Evolutionary conservation across 73 alveolate genomes (phyloP).

Genomic region (Uronychia binucleata): DNA sequence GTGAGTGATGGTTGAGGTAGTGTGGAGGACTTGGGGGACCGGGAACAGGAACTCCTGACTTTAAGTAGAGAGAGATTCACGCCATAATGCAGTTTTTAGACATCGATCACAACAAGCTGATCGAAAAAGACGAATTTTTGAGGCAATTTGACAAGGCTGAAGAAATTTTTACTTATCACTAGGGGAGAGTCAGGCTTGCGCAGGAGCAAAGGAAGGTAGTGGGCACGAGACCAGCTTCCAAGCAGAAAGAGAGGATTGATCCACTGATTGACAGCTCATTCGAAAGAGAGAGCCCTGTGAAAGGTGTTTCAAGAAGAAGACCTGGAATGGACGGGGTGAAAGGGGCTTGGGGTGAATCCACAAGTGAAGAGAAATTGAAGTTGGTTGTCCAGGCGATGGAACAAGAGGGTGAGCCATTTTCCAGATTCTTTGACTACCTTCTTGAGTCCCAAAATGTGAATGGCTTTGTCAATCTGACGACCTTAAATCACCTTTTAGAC

Average conservation of each 20-base stretch:
- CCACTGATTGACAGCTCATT: background rate
- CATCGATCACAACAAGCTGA: constrained; percentile 45
- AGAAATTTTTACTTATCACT: background rate
- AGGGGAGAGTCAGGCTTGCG: background rate
- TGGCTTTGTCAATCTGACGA: background rate
- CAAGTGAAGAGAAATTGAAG: background rate
- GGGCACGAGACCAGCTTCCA: background rate
- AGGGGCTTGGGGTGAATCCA: background rate
- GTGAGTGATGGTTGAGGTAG: too few relatives aligned
- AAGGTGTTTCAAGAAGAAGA: constrained; percentile 18
- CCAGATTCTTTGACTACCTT: background rate
- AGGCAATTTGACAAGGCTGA: constrained; percentile 37
- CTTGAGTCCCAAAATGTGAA: background rate
- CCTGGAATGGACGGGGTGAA: constrained; percentile 10
- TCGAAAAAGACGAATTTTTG: constrained; percentile 51
- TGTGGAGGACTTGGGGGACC: background rate
- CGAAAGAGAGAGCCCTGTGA: background rate
- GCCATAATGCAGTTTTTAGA: constrained; percentile 52
- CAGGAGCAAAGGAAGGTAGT: background rate
- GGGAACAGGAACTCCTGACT: constrained; percentile 27
- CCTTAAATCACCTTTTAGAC: background rate
- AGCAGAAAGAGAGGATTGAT: background rate
- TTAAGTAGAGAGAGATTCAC: constrained; percentile 53
- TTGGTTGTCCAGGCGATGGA: background rate
- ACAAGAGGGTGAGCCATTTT: background rate